Evolutionary conservation across 192 early-diverging fungal genomes (phyloP).

Genomic region (Backusella westeae): DNA sequence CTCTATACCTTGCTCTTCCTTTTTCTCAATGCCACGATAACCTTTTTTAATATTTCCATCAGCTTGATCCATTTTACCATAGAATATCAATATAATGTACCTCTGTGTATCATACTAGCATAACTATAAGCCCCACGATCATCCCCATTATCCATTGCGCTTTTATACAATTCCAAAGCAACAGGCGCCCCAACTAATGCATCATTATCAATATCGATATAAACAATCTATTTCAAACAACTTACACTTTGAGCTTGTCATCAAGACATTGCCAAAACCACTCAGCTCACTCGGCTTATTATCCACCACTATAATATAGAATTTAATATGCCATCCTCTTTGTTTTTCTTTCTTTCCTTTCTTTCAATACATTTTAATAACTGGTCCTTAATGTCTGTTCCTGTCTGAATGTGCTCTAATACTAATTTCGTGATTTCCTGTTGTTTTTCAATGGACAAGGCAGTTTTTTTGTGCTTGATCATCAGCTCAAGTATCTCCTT

Average conservation of each 20-base stretch:
- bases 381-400: neutral
- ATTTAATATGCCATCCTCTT: neutral
- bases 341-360: neutral
- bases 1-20: constrained; percentile 34
- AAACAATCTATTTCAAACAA: neutral
- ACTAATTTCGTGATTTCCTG: neutral
- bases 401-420: constrained; percentile 1
- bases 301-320: constrained; percentile 9
- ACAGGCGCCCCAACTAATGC: constrained; percentile 36
- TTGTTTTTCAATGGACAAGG: constrained; percentile 23
- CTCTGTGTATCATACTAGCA: constrained; percentile 45
- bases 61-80: neutral
- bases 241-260: constrained; percentile 24
- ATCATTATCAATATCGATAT: neutral
- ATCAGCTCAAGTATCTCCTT: constrained; percentile 12
- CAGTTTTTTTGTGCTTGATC: neutral
- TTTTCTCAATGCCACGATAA: constrained; percentile 33
- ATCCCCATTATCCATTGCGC: constrained; percentile 42
- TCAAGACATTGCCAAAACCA: constrained; percentile 17
- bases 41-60: constrained; percentile 10
- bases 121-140: constrained; percentile 43
- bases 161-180: constrained; percentile 38
- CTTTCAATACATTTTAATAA: constrained; percentile 3
- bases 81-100: neutral
- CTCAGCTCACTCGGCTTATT: constrained; percentile 17